Evolutionary conservation across 352 stramenopile genomes (phyloP).

Genomic region (Phytophthora meadii): DNA sequence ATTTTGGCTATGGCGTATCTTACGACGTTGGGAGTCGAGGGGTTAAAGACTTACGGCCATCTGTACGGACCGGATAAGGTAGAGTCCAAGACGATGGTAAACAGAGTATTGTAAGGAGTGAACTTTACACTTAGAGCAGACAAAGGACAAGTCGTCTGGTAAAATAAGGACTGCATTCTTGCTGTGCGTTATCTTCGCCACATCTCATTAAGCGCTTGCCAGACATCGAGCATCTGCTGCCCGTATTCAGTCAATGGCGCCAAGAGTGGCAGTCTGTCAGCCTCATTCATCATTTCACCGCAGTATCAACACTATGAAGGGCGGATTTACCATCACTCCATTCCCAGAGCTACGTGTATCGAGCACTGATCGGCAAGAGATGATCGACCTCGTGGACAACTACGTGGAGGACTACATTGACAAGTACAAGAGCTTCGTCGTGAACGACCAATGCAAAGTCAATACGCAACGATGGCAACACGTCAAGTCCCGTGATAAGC

Average conservation of each 20-base stretch:
- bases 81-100: slow-evolving; percentile 2
- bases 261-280: not conserved
- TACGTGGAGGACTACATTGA: slow-evolving; percentile 24
- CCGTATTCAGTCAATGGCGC: not conserved
- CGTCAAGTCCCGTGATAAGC: slow-evolving; percentile 21
- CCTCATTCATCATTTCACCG: slow-evolving; percentile 5
- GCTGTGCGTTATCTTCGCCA: not conserved
- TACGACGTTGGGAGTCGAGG: no score
- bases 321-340: slow-evolving; percentile 4
- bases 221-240: not conserved
- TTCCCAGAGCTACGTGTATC: slow-evolving; percentile 8
- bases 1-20: no score
- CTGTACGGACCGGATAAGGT: slow-evolving; percentile 9
- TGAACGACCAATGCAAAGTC: slow-evolving; percentile 17
- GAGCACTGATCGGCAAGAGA: slow-evolving; percentile 2
- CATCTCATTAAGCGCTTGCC: slow-evolving; percentile 1
- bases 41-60: slow-evolving; percentile 1
- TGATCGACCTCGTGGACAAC: slow-evolving; percentile 11
- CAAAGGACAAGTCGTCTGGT: not conserved
- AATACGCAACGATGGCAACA: slow-evolving; percentile 20
- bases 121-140: not conserved
- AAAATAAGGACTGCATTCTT: no score
- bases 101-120: not conserved
- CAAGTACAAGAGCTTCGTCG: slow-evolving; percentile 10
- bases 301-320: not conserved